phyloP scores from a whole-genome alignment of 148 eudicot species.

The Persicaria maculosa region DNA sequence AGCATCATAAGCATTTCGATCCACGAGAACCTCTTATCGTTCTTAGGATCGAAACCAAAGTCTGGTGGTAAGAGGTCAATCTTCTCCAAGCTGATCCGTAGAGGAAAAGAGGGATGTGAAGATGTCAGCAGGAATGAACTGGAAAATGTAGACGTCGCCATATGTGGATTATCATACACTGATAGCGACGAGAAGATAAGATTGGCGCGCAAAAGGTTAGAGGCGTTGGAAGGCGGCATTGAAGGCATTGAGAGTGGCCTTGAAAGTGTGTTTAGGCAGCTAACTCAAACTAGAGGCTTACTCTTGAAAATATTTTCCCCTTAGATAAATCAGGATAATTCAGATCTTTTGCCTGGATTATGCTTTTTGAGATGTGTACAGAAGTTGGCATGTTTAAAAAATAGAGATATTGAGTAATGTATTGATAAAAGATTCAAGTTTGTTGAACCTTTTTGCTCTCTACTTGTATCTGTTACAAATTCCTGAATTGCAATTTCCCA shows the following conservation, averaged over 20 bases:
- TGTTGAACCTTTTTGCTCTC: not conserved
- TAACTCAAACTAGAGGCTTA: constrained; percentile 3
- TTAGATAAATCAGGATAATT: not conserved
- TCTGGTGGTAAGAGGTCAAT: constrained; percentile 26
- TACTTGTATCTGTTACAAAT: not conserved
- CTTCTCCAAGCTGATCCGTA: constrained; percentile 29
- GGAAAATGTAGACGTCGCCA: constrained; percentile 1
- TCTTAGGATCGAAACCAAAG: constrained; percentile 22
- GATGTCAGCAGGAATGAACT: not conserved
- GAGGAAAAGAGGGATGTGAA: not conserved
- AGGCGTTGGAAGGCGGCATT: constrained; percentile 1
- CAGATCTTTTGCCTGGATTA: not conserved
- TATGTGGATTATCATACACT: not conserved
- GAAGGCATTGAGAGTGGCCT: constrained; percentile 9
- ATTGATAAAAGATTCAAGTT: not conserved
- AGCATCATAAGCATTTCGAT: constrained; percentile 21
- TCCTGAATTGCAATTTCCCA: not conserved
- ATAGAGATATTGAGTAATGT: not conserved
- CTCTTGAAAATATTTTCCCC: not conserved
- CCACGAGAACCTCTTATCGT: constrained; percentile 25
- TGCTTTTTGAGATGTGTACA: not conserved
- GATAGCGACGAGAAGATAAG: constrained; percentile 7
- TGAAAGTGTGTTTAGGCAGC: constrained; percentile 3
- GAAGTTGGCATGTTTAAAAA: not conserved
- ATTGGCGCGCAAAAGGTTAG: not conserved